A percentile compares a stretch with the other conserved stretches of the same genome.
These are phyloP conservation scores for Fraxinus xanthoxyloides DNA, from an alignment of 305 asterid genomes.

Conservation along the genomic window DNA sequence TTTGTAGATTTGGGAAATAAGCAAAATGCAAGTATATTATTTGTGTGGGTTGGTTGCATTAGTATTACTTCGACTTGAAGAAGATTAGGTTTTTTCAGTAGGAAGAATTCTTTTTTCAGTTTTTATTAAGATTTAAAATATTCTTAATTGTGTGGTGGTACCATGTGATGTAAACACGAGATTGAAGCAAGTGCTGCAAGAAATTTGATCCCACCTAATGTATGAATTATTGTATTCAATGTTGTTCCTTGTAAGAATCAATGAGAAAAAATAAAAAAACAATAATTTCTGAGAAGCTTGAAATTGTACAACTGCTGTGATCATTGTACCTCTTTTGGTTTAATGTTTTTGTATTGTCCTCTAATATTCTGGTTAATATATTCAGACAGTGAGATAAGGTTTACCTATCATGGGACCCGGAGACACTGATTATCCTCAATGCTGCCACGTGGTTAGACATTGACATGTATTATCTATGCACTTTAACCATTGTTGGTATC, in stretches of 20 bases:
- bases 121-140: constrained; percentile 25
- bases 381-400: constrained; percentile 29
- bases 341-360: constrained; percentile 21
- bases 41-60: constrained; percentile 26
- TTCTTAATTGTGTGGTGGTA: constrained; percentile 29
- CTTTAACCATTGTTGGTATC: background rate
- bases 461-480: background rate
- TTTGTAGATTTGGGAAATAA: constrained; percentile 47
- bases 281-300: constrained; percentile 16
- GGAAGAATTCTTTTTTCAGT: constrained; percentile 31
- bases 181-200: constrained; percentile 23
- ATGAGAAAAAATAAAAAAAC: background rate
- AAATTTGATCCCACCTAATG: constrained; percentile 20
- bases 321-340: constrained; percentile 31
- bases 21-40: constrained; percentile 41
- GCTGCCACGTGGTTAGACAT: background rate
- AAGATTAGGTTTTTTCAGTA: constrained; percentile 24
- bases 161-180: constrained; percentile 14
- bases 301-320: constrained; percentile 21
- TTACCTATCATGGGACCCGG: constrained; percentile 28
- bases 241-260: constrained; percentile 15
- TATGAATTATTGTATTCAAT: constrained; percentile 15
- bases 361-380: constrained; percentile 9
- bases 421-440: constrained; percentile 14
- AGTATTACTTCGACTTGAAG: constrained; percentile 38